Evolutionary conservation across 805 yeast genomes (phyloP), one percentile per base, ranked within the genome.

Genomic region (Candida vaughaniae): DNA sequence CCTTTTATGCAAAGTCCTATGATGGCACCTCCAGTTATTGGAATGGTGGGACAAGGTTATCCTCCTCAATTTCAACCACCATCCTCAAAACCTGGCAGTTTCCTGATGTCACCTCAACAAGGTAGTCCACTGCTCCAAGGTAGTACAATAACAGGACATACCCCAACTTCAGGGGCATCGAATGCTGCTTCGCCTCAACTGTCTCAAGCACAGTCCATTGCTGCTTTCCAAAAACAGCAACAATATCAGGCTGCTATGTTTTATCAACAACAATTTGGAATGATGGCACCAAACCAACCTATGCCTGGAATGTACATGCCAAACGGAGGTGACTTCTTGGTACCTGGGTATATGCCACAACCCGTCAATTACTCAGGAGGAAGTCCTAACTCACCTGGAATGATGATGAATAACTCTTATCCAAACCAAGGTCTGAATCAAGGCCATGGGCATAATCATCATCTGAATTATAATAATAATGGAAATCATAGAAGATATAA

Each of bases 191-290:
- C n/a, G n/a, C n/a, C n/a, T n/a, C 22, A 22, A 22, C 33, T 29
- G 2, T 6, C 14, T 56, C 19, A 15, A 23, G 9, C 27, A 4
- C 39, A 25, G 22, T 19, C 27, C 15, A 55, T 60, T 56, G 64
- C 61, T 9, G 38, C 36, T 3, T 58, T 55, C 42, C 67, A 61
- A 37, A 6, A 20, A 20, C 69, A 62, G 36, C 70, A 66, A 35
- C 65, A 60, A 41, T 49, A 52, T 44, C 64, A 56, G 23, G 64
- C 63, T 10, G 66, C 69, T 12, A 61, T 64, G 66, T 49, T 62
- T 53, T 61, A 61, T 39, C 67, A 65, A 35, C 69, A 62, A 40
- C 55, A 48, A 32, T 48, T 54, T 27, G 60, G 54, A 11, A 60
- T 56, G 8, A 46, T 56, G 16, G 61, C 67, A 2, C 62, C 61